Evolutionary conservation across 345 rosid genomes (phyloP), one percentile per base, ranked within the genome.

Genomic region (Tarenaya hassleriana): DNA sequence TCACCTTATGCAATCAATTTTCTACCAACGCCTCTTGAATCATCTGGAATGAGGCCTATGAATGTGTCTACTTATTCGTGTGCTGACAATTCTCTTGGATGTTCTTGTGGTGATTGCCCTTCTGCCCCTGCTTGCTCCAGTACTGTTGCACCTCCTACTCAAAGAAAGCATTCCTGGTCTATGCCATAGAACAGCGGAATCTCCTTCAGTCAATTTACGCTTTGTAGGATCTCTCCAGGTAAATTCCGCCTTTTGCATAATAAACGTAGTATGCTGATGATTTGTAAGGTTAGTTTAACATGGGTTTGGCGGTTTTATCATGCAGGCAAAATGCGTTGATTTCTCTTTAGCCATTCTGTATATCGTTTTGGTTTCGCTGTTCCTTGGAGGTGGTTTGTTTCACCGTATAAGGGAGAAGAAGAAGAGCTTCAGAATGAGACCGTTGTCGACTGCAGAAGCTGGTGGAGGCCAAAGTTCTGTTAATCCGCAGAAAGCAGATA

Each of bases 31-130:
- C 80, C 77, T 17, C 73, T 83, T 13, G 77, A 60, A 10, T 73
- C 84, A 64, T 76, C 90, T 61, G 95, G 91, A 68, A 83, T 92
- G 86, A 77, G 53, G 67, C 73, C 95, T 35, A 92, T 88, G 98
- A 88, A 92, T 63, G 88, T 78, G 47, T 76, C 98, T 53, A 59
- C 82, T 24, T 88, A 84, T 72, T 81, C 95, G 14, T 92, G 98
- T 43, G 62, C 69, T 64, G 98, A 88, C 68, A 77, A 64, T 62
- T 73, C 91, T 16, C 80, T 92, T 56, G 94, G 95, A 17, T 92
- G 96, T 64, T 92, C 98, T 70, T 92, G 98, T 41, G 98, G 98
- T 54, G 98, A 92, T 78, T 92, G 96, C 69, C 82, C 84, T 51
- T 71, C 82, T 40, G 73, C 96, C 55, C 34, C 80, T 72, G 79